Conservation (phyloP, 805 yeast species). For the Priceomyces castillae region DNA sequence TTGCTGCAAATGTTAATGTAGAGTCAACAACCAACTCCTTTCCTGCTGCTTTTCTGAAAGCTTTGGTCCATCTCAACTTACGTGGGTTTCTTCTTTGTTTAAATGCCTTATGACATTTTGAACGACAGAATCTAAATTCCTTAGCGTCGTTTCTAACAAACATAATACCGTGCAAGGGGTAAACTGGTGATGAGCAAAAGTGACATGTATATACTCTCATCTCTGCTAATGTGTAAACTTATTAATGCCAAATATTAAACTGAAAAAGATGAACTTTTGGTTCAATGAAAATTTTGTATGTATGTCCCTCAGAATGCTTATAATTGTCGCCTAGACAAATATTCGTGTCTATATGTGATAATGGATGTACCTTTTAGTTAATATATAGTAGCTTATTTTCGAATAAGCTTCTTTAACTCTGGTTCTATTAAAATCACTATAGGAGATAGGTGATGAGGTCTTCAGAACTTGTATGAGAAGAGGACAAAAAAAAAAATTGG, state of each 20-base stretch:
- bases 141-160: conserved; percentile 98
- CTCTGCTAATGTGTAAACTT: conserved; percentile 5
- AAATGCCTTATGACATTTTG: conserved; percentile 96
- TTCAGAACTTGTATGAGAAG: not conserved
- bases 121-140: conserved; percentile 95
- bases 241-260: not conserved
- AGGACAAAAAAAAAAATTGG: conserved; percentile 1
- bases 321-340: not conserved
- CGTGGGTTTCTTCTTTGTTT: conserved; percentile 98
- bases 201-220: conserved; percentile 93
- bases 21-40: conserved; percentile 97
- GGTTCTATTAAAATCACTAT: not conserved
- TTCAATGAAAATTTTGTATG: not conserved
- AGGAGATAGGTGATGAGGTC: conserved; percentile 1
- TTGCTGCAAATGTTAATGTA: conserved; percentile 91
- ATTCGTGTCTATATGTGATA: too few species aligned
- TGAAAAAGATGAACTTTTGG: not conserved
- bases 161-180: conserved; percentile 83
- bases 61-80: conserved; percentile 97
- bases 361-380: not conserved
- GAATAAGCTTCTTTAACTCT: not conserved
- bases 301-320: not conserved
- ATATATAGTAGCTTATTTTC: not conserved
- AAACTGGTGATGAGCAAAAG: conserved; percentile 96
- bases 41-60: conserved; percentile 98